Evolutionary conservation across 164 flowering plant genomes (phyloP).

Genomic region (Houttuynia cordata): DNA sequence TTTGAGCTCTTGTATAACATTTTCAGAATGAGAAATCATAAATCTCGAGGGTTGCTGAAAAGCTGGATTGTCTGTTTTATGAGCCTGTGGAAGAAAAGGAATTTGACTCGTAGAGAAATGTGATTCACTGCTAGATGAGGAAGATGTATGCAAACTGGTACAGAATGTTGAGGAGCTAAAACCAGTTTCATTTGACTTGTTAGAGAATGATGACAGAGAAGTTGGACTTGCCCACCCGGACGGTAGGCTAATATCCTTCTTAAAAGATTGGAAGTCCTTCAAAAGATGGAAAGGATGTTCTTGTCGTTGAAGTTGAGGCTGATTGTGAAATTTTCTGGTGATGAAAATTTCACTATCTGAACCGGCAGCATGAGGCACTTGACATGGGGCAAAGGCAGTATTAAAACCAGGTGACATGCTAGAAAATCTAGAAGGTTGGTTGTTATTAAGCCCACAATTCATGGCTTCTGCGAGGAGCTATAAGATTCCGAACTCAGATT

Average conservation of each 20-base stretch:
- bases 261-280: not conserved
- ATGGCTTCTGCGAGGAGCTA: not conserved
- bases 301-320: not conserved
- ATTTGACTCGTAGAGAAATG: not conserved
- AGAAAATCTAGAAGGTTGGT: not conserved
- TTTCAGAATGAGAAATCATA: not conserved
- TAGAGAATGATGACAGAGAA: constrained; percentile 1
- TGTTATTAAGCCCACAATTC: not conserved
- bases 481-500: not conserved
- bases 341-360: constrained; percentile 1
- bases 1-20: not conserved
- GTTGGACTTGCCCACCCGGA: not conserved
- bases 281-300: not conserved
- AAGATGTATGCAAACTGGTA: constrained; percentile 9
- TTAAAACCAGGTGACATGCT: not conserved
- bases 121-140: constrained; percentile 1
- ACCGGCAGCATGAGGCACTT: constrained; percentile 1
- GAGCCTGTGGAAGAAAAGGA: constrained; percentile 11
- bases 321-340: not conserved
- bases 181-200: not conserved
- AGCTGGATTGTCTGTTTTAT: not conserved
- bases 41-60: not conserved
- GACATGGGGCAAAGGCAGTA: constrained; percentile 5
- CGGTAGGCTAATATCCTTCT: constrained; percentile 2
- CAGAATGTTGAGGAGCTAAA: constrained; percentile 7